These are phyloP conservation scores for Diutina scorzettiae DNA, from an alignment of 1,139 yeast genomes.

Conservation along the genomic window DNA sequence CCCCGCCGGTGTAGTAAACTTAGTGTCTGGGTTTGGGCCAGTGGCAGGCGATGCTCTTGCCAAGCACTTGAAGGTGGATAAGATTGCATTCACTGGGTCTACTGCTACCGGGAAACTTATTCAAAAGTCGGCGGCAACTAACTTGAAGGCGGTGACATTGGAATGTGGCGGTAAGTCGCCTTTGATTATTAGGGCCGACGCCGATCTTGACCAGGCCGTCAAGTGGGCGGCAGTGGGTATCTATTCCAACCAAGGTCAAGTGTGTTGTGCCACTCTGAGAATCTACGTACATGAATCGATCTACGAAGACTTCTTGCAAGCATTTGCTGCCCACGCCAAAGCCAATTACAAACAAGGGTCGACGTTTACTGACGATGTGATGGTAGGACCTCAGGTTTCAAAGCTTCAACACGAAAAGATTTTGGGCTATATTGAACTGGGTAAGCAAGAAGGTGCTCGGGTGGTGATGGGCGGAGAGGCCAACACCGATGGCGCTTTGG, in stretches of 20 bases:
- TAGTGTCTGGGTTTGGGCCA: slow-evolving; percentile 45
- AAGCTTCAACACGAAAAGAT: slow-evolving; percentile 53
- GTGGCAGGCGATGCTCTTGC: slow-evolving; percentile 50
- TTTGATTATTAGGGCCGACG: slow-evolving; percentile 57
- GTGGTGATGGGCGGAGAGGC: slow-evolving; percentile 32
- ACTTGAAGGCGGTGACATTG: slow-evolving; percentile 62
- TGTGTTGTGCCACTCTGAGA: slow-evolving; percentile 84
- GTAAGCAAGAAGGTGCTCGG: slow-evolving; percentile 46
- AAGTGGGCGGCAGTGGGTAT: slow-evolving; percentile 82
- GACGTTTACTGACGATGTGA: slow-evolving; percentile 43
- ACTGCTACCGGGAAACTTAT: slow-evolving; percentile 50
- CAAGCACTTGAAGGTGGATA: slow-evolving; percentile 41
- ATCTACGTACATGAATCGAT: slow-evolving; percentile 60
- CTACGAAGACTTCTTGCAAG: slow-evolving; percentile 51
- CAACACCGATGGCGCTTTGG: slow-evolving; percentile 32
- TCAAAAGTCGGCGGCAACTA: slow-evolving; percentile 48
- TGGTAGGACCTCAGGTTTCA: slow-evolving; percentile 74
- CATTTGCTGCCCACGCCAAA: slow-evolving; percentile 22
- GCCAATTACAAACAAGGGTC: slow-evolving; percentile 35
- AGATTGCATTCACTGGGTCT: slow-evolving; percentile 60
- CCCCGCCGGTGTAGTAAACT: slow-evolving; percentile 60
- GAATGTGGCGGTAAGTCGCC: slow-evolving; percentile 94
- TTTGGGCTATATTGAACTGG: slow-evolving; percentile 36
- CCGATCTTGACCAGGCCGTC: slow-evolving; percentile 69
- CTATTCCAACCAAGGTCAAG: slow-evolving; percentile 78